Conservation (phyloP, 2,329 filamentous ascomycete species). For the Coleophoma cylindrospora region DNA sequence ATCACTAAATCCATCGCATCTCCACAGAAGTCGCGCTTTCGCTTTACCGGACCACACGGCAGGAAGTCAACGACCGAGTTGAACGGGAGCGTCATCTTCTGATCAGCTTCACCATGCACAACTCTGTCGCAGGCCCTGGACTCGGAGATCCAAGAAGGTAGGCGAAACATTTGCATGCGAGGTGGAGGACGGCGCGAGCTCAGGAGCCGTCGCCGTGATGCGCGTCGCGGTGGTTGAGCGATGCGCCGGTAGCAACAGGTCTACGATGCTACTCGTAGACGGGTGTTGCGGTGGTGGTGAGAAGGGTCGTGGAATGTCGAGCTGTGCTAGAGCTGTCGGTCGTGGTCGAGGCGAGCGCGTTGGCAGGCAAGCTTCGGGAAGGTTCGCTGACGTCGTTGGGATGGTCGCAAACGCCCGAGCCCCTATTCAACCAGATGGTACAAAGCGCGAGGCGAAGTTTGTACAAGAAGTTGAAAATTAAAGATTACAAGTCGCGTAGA, state of each 20-base stretch:
- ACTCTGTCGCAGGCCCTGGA: constrained; percentile 51
- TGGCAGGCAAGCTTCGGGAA: not conserved
- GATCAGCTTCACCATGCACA: constrained; percentile 34
- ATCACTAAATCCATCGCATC: constrained; percentile 7
- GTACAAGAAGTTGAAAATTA: constrained; percentile 11
- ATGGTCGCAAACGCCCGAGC: not conserved
- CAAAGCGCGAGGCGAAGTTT: constrained; percentile 6
- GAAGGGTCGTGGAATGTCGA: constrained; percentile 10
- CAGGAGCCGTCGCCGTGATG: not conserved
- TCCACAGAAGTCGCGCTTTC: constrained; percentile 18
- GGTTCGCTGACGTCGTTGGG: not conserved
- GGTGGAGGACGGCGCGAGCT: not conserved
- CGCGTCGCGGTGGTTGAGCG: not conserved
- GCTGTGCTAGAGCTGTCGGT: too few relatives aligned
- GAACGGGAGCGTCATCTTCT: constrained; percentile 29
- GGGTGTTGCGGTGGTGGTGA: not conserved
- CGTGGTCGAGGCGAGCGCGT: not conserved
- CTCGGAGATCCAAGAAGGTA: constrained; percentile 49
- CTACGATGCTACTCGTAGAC: not conserved
- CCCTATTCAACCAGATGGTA: constrained; percentile 7
- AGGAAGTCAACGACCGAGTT: constrained; percentile 16
- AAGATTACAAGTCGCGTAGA: constrained; percentile 18
- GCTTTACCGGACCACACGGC: constrained; percentile 13
- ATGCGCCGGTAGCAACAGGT: not conserved
- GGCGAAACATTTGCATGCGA: constrained; percentile 54